Conservation (phyloP, 2,329 filamentous ascomycete species). For the Penicillium sp. region DNA sequence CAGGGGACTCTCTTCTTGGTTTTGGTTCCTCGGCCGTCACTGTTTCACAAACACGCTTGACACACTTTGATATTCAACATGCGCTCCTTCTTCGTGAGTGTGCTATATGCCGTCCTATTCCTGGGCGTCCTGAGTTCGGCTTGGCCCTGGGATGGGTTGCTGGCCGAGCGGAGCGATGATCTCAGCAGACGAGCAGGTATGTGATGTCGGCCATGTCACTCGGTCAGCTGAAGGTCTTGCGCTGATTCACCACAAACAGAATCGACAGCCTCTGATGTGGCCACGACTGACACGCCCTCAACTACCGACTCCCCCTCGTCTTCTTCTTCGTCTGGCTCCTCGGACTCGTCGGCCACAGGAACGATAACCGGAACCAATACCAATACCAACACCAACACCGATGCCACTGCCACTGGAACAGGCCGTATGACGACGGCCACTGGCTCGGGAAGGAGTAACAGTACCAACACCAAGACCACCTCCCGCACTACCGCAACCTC, state of each 20-base stretch:
- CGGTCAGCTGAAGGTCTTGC: not conserved
- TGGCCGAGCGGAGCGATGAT: slow-evolving; percentile 16
- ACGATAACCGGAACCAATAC: slow-evolving; percentile 11
- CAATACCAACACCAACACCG: slow-evolving; percentile 15
- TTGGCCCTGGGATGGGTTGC: slow-evolving; percentile 22
- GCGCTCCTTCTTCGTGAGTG: slow-evolving; percentile 27
- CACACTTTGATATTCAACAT: slow-evolving; percentile 20
- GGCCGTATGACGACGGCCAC: slow-evolving; percentile 7
- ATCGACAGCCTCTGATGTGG: not conserved
- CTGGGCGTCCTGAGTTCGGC: slow-evolving; percentile 28
- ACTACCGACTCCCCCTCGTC: slow-evolving; percentile 16
- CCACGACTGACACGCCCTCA: not conserved
- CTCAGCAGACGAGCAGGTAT: slow-evolving; percentile 25
- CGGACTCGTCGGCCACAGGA: slow-evolving; percentile 15
- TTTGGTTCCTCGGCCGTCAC: slow-evolving; percentile 1
- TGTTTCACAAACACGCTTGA: slow-evolving; percentile 1
- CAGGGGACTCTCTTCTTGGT: slow-evolving; percentile 6
- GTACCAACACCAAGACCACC: slow-evolving; percentile 18
- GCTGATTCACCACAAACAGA: slow-evolving; percentile 6
- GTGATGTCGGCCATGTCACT: not conserved
- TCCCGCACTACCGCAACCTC: slow-evolving; percentile 27
- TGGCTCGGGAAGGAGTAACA: slow-evolving; percentile 9
- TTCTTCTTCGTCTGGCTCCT: slow-evolving; percentile 9
- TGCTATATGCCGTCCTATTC: slow-evolving; percentile 31
- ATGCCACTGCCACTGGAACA: slow-evolving; percentile 12